Percentiles rank a stretch among this genome's conserved stretches.
Conservation (phyloP, 495 filamentous ascomycete genomes). For the Penicillium cosmopolitanum region DNA sequence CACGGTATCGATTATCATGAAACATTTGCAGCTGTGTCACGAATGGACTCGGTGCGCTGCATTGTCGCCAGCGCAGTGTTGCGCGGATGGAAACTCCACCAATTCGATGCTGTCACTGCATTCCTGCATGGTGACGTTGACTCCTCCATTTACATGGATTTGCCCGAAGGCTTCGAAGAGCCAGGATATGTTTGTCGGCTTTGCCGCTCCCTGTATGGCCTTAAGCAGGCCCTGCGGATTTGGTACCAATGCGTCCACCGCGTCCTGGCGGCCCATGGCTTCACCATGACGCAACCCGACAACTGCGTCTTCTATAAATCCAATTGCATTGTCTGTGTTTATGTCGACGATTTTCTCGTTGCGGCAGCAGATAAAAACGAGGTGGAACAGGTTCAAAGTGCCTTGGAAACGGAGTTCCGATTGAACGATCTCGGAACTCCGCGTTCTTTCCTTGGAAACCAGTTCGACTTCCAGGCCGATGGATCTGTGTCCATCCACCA, state of each 20-base stretch:
- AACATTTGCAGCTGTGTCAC: slow-evolving; percentile 9
- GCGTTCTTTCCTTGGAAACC: too few species aligned
- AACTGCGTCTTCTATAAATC: too few species aligned
- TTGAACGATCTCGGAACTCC: too few species aligned
- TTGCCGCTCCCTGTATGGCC: slow-evolving; percentile 10
- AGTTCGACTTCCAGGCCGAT: too few species aligned
- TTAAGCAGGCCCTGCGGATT: slow-evolving; percentile 13
- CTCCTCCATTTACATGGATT: slow-evolving; percentile 10
- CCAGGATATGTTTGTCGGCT: slow-evolving; percentile 11
- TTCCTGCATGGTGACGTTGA: slow-evolving; percentile 10
- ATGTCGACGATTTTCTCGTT: too few species aligned
- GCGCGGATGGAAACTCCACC: too few species aligned
- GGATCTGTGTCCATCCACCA: too few species aligned
- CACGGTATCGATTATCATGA: slow-evolving; percentile 10
- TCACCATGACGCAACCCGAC: too few species aligned
- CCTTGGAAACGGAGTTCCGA: too few species aligned
- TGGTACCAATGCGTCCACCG: slow-evolving; percentile 16
- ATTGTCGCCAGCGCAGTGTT: slow-evolving; percentile 13
- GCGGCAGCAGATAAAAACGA: too few species aligned
- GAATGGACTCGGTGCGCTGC: slow-evolving; percentile 15
- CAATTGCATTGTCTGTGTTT: too few species aligned
- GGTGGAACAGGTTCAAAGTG: too few species aligned
- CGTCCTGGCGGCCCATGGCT: neutral
- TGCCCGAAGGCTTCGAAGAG: slow-evolving; percentile 10
- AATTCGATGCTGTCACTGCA: slow-evolving; percentile 15